Evolutionary conservation across 768 basidiomycete species (phyloP).

Genomic region (Lepiota brunneoincarnata): DNA sequence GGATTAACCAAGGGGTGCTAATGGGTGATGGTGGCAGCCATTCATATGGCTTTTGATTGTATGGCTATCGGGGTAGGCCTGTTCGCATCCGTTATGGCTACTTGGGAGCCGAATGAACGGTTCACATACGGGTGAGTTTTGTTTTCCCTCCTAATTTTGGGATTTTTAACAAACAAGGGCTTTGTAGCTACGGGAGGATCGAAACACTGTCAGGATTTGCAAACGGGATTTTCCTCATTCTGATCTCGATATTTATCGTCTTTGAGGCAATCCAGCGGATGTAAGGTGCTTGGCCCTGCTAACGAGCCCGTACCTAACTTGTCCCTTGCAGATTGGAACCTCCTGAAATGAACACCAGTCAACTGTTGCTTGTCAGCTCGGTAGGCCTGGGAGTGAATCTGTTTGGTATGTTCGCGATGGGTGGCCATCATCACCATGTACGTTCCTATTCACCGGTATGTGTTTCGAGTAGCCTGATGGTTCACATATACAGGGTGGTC

Average conservation of each 20-base stretch:
- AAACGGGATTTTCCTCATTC: conserved; percentile 90
- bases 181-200: conserved; percentile 82
- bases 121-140: conserved; percentile 88
- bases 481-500: conserved; percentile 48
- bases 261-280: conserved; percentile 97
- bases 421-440: conserved; percentile 89
- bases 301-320: not conserved
- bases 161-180: not conserved
- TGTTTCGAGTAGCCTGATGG: not conserved
- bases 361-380: conserved; percentile 84
- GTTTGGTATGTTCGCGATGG: conserved; percentile 99
- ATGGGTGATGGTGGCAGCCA: conserved; percentile 52
- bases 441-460: conserved; percentile 15
- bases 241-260: conserved; percentile 97
- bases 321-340: conserved; percentile 69
- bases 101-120: conserved; percentile 91
- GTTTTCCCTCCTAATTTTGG: not conserved
- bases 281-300: conserved; percentile 38
- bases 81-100: conserved; percentile 96
- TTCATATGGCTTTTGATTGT: conserved; percentile 99
- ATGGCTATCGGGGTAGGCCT: conserved; percentile 95
- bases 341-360: conserved; percentile 96
- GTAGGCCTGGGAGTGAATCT: conserved; percentile 91
- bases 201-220: conserved; percentile 98
- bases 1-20: conserved; percentile 1